Percentiles rank a stretch among this genome's conserved stretches.
Evolutionary conservation across 768 basidiomycete genomes (phyloP).

Genomic region (Lactifluus echinatus): DNA sequence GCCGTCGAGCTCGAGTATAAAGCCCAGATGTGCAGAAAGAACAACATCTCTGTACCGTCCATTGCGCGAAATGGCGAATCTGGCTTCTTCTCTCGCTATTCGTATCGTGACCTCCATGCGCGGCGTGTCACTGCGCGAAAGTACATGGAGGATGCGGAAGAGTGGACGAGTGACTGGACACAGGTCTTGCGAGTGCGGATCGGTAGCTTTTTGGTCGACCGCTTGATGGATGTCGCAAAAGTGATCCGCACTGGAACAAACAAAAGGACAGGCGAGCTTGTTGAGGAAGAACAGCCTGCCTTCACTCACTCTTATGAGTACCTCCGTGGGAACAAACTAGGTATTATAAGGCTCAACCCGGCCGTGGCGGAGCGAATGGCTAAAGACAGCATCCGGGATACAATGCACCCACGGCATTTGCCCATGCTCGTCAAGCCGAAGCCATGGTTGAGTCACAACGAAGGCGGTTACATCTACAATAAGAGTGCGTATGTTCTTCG

Average conservation of each 20-base stretch:
- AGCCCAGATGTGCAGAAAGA: constrained; percentile 63
- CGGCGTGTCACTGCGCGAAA: constrained; percentile 59
- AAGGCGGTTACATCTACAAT: constrained; percentile 80
- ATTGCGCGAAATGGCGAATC: constrained; percentile 25
- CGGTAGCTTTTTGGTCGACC: constrained; percentile 76
- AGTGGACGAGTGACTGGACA: constrained; percentile 78
- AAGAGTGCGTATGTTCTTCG: constrained; percentile 40
- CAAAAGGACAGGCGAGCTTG: constrained; percentile 46
- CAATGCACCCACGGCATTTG: constrained; percentile 86
- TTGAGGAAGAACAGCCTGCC: constrained; percentile 81
- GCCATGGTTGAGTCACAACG: constrained; percentile 69
- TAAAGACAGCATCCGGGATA: constrained; percentile 57
- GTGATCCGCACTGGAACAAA: constrained; percentile 54
- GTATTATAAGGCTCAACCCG: constrained; percentile 81
- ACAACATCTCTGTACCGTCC: constrained; percentile 37
- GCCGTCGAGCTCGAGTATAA: constrained; percentile 90
- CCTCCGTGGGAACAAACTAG: constrained; percentile 87
- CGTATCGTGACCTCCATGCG: constrained; percentile 53
- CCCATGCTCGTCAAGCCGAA: constrained; percentile 92
- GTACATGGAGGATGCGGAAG: constrained; percentile 55
- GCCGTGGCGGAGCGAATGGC: constrained; percentile 70
- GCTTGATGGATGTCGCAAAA: constrained; percentile 75
- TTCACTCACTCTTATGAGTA: constrained; percentile 92
- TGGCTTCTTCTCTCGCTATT: constrained; percentile 48
- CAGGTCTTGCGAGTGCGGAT: constrained; percentile 66